phyloP scores from a whole-genome alignment of 2,329 filamentous ascomycete genomes.

The Boeremia exigua region DNA sequence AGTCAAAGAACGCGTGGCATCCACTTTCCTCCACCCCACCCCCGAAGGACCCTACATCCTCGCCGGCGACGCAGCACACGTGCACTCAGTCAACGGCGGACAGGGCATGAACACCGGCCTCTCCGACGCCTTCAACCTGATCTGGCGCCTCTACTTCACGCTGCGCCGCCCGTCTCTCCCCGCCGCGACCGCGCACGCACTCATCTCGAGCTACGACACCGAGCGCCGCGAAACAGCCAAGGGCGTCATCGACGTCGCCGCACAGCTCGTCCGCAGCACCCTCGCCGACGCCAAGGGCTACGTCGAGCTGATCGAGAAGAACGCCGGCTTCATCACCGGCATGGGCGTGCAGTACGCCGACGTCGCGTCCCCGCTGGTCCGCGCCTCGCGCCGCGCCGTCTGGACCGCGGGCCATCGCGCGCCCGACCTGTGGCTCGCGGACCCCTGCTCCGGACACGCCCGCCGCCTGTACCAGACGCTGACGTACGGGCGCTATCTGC shows the following conservation, averaged over 20 bases:
- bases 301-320: constrained; percentile 56
- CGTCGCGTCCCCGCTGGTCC: constrained; percentile 45
- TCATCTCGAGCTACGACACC: constrained; percentile 53
- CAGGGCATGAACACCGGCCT: constrained; percentile 33
- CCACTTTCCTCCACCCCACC: constrained; percentile 20
- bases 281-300: constrained; percentile 54
- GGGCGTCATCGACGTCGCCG: constrained; percentile 57
- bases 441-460: not conserved
- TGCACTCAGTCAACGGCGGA: constrained; percentile 31
- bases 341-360: constrained; percentile 53
- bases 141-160: constrained; percentile 22
- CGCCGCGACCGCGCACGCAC: not conserved
- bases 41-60: constrained; percentile 22
- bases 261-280: constrained; percentile 55
- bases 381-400: constrained; percentile 41
- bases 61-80: constrained; percentile 29
- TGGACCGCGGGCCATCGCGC: constrained; percentile 40
- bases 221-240: constrained; percentile 55
- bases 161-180: constrained; percentile 6
- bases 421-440: constrained; percentile 24
- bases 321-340: constrained; percentile 58
- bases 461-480: constrained; percentile 16
- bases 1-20: constrained; percentile 30
- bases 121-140: constrained; percentile 24
- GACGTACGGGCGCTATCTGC: constrained; percentile 16